Evolutionary conservation across 345 rosid genomes (phyloP).

Genomic region (Lepidium sativum): DNA sequence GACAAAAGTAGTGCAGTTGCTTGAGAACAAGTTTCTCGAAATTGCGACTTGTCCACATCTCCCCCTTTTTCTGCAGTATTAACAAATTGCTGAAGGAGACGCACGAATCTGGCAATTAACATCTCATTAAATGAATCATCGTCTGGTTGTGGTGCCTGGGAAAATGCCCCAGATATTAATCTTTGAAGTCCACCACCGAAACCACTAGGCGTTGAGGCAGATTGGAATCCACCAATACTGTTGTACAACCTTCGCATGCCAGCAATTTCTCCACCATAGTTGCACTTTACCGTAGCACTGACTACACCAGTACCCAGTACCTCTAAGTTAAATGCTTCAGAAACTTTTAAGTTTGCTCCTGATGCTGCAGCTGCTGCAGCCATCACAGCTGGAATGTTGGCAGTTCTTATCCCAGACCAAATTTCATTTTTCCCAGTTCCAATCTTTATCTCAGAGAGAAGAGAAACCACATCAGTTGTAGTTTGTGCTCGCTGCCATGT

Average conservation of each 20-base stretch:
- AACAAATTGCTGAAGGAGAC: constrained; percentile 92
- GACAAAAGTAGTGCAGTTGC: constrained; percentile 93
- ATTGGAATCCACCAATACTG: constrained; percentile 92
- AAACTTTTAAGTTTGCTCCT: constrained; percentile 80
- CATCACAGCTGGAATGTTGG: constrained; percentile 96
- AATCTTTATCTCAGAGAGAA: constrained; percentile 88
- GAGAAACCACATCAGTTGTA: constrained; percentile 86
- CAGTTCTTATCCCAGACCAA: constrained; percentile 82
- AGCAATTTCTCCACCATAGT: constrained; percentile 97
- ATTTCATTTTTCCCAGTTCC: constrained; percentile 86
- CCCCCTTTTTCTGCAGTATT: constrained; percentile 82
- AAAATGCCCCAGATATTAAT: constrained; percentile 83
- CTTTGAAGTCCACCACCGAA: constrained; percentile 71
- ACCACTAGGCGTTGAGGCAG: constrained; percentile 48
- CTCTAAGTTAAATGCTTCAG: constrained; percentile 88
- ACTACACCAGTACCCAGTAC: constrained; percentile 92
- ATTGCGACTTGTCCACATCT: constrained; percentile 76
- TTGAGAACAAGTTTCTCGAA: constrained; percentile 88
- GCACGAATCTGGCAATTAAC: constrained; percentile 72
- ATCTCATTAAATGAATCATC: constrained; percentile 88
- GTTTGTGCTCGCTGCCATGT: constrained; percentile 91
- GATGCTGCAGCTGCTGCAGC: constrained; percentile 99
- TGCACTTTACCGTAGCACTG: constrained; percentile 93
- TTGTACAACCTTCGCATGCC: constrained; percentile 96
- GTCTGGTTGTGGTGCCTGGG: constrained; percentile 60